These are phyloP conservation scores for Lagenidium giganteum DNA, from an alignment of 352 stramenopile genomes.

Conservation along the genomic window DNA sequence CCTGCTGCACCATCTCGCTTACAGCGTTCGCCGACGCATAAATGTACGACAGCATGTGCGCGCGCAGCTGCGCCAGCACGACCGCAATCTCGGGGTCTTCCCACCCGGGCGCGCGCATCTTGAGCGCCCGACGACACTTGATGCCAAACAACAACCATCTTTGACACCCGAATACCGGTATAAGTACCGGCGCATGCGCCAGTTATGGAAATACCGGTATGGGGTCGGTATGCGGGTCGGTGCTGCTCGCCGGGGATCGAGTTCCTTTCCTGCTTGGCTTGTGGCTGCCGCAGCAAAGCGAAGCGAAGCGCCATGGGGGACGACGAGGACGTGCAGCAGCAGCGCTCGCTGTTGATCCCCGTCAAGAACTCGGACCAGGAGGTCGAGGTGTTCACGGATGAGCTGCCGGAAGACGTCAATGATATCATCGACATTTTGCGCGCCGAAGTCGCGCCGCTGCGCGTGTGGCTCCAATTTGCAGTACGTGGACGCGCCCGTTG, in stretches of 20 bases:
- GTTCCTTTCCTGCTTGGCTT: too few relatives aligned
- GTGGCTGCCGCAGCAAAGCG: too few relatives aligned
- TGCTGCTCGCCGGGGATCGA: too few relatives aligned
- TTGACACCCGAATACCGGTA: too few relatives aligned
- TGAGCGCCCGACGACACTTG: too few relatives aligned
- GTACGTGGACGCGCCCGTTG: slow-evolving; percentile 25
- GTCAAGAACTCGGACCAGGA: slow-evolving; percentile 87
- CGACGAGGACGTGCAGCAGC: slow-evolving; percentile 20
- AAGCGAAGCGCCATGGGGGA: slow-evolving; percentile 23
- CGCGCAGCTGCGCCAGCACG: slow-evolving; percentile 46
- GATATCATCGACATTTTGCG: slow-evolving; percentile 90
- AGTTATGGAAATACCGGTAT: too few relatives aligned
- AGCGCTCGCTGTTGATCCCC: slow-evolving; percentile 83
- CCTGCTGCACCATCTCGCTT: slow-evolving; percentile 22
- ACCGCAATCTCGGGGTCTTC: slow-evolving; percentile 35
- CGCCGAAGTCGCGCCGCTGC: slow-evolving; percentile 85
- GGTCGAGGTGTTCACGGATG: slow-evolving; percentile 88
- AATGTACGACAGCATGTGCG: slow-evolving; percentile 51
- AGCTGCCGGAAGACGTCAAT: slow-evolving; percentile 87
- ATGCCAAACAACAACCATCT: too few relatives aligned
- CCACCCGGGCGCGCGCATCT: slow-evolving; percentile 40
- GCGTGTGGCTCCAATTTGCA: slow-evolving; percentile 90
- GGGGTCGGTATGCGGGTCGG: too few relatives aligned
- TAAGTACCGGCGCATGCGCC: too few relatives aligned
- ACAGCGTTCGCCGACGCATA: slow-evolving; percentile 47